Percentiles rank a stretch among this genome's conserved stretches.
phyloP scores from a whole-genome alignment of 345 rosid genomes.

The Ceriops zippeliana region DNA sequence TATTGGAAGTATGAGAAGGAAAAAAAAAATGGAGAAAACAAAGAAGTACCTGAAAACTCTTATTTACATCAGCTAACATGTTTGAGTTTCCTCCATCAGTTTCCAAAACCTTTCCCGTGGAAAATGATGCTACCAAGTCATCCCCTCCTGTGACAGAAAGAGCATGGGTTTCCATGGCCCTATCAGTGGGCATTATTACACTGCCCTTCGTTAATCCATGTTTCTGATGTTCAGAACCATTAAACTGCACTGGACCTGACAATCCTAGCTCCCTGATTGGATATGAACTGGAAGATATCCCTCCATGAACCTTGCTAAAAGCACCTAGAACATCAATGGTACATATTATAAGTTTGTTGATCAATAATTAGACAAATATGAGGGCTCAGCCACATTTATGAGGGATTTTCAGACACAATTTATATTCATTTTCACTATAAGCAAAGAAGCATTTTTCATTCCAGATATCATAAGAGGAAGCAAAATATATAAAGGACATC shows the following conservation, averaged over 20 bases:
- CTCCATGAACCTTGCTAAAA: conserved; percentile 53
- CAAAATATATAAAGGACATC: too few relatives aligned
- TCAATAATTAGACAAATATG: conserved; percentile 1
- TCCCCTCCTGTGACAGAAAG: conserved; percentile 35
- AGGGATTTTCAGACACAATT: too few relatives aligned
- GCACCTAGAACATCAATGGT: conserved; percentile 36
- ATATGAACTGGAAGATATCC: conserved; percentile 39
- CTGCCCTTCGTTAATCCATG: conserved; percentile 19
- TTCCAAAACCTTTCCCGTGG: conserved; percentile 42
- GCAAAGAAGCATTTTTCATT: too few relatives aligned
- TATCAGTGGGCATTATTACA: conserved; percentile 20
- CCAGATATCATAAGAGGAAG: too few relatives aligned
- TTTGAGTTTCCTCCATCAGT: conserved; percentile 48
- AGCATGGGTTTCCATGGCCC: conserved; percentile 27
- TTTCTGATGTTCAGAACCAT: conserved; percentile 29
- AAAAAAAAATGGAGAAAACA: not conserved
- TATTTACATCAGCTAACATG: conserved; percentile 39
- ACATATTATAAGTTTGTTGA: conserved; percentile 11
- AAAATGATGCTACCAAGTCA: conserved; percentile 28
- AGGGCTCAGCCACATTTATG: not conserved
- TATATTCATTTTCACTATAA: too few relatives aligned
- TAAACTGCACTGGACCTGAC: conserved; percentile 28
- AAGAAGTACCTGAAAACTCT: conserved; percentile 45
- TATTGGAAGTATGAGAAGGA: not conserved
- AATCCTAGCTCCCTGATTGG: conserved; percentile 37